Base-by-base conservation (phyloP, 352 stramenopile species). In the Phytophthora tubulina region DNA sequence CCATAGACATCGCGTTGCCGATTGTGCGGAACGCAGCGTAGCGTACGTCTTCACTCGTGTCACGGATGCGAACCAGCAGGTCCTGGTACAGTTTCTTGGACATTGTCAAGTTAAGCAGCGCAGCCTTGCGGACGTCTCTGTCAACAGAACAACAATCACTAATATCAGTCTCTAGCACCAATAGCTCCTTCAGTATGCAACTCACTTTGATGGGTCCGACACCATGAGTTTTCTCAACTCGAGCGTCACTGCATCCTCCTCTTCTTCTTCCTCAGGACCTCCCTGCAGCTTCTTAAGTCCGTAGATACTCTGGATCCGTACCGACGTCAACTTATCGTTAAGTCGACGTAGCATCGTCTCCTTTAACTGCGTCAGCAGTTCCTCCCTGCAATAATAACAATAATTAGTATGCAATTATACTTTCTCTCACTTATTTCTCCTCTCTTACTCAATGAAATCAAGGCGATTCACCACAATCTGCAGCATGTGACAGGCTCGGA, bases 51-150 rank as follows among this genome's bases (percentile, higher is more conserved):
- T 90, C 81, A 58, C 72, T 91, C 5, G 80, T 72, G 52, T 95
- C 88, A 14, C 88, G 86, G n/a, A 91, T 86, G n/a, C 88, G 88
- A n/a, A 92, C 76, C 6, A 93, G 70, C 30, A 95, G 57, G 27
- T 91, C 81, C 9, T 76, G 61, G 51, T 85, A 88, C 21, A 78
- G 67, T 14, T 78, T 58, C n/a, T 73, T 60, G 2, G 70, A 87
- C 38, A 90, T 59, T 3, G 67, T 68, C n/a, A 95, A 62, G 59
- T 77, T 91, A 7, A 78, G 59, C 14, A 92, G 56, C 8, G 86
- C 86, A 1, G 82, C 84, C 58, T 92, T 87, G 5, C 88, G 81
- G 9, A 95, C 86, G 48, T 93, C 85, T 62, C 87, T 93, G 14
- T 30, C 9, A 68, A 9, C 3, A 65, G 13, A 52, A 58, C 6